These are phyloP conservation scores for Vigna hirtella DNA, from an alignment of 306 rosid genomes.

Conservation along the genomic window DNA sequence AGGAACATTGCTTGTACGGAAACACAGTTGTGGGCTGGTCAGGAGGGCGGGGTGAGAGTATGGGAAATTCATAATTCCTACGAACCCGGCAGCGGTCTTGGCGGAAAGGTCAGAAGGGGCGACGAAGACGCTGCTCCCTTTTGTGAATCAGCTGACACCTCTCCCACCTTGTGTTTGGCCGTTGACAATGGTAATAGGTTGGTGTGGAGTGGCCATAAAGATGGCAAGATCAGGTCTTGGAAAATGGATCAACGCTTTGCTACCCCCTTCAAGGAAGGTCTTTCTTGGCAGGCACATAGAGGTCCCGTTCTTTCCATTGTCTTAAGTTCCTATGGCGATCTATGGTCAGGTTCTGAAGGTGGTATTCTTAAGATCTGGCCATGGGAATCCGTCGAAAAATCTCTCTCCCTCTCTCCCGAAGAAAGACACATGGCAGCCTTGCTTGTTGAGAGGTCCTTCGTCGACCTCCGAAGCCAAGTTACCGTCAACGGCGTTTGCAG, in stretches of 20 bases:
- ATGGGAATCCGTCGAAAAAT: slow-evolving; percentile 94
- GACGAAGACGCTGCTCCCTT: slow-evolving; percentile 95
- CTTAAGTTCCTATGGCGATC: slow-evolving; percentile 76
- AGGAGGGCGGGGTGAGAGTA: slow-evolving; percentile 88
- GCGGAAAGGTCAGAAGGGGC: slow-evolving; percentile 84
- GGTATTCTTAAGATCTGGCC: slow-evolving; percentile 94
- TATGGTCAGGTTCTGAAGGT: slow-evolving; percentile 97
- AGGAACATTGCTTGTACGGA: slow-evolving; percentile 90
- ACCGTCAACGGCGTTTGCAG: slow-evolving; percentile 92
- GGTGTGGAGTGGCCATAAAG: slow-evolving; percentile 95
- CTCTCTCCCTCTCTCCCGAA: slow-evolving; percentile 84
- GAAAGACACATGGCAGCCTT: slow-evolving; percentile 98
- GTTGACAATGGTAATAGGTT: slow-evolving; percentile 72
- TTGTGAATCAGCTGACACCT: slow-evolving; percentile 71
- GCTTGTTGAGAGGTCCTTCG: slow-evolving; percentile 86
- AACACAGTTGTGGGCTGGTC: slow-evolving; percentile 93
- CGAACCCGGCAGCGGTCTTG: slow-evolving; percentile 71
- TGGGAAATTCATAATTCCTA: slow-evolving; percentile 70
- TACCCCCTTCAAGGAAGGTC: slow-evolving; percentile 92
- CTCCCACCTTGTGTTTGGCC: slow-evolving; percentile 75
- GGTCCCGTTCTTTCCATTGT: slow-evolving; percentile 84
- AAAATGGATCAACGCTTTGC: slow-evolving; percentile 72
- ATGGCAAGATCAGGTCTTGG: slow-evolving; percentile 97
- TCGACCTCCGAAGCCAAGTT: slow-evolving; percentile 86
- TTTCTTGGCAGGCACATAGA: slow-evolving; percentile 97